A percentile compares a stretch with the other conserved stretches of the same genome.
These are phyloP conservation scores for Calophaca sinica DNA, from an alignment of 306 rosid genomes.

Conservation along the genomic window DNA sequence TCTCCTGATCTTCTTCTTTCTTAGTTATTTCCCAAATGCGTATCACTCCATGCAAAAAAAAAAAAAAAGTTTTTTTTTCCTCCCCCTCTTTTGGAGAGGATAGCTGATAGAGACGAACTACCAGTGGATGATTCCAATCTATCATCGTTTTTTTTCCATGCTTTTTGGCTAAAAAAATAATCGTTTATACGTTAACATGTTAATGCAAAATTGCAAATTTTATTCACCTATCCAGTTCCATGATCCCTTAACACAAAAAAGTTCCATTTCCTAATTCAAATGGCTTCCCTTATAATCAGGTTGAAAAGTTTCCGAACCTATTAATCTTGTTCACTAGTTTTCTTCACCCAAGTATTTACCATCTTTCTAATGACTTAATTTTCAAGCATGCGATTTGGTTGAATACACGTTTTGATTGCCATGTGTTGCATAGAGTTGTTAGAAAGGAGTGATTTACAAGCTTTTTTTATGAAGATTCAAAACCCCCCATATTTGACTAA, in stretches of 20 bases:
- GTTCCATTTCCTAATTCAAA: not conserved
- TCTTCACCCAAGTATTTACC: not conserved
- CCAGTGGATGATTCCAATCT: not conserved
- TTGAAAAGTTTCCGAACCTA: not conserved
- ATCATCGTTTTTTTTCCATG: not conserved
- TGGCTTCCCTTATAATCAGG: not conserved
- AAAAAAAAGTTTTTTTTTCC: not conserved
- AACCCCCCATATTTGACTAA: not conserved
- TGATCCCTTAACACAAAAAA: too few relatives aligned
- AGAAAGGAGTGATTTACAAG: not conserved
- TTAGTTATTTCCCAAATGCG: not conserved
- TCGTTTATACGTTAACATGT: not conserved
- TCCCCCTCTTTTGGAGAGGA: not conserved
- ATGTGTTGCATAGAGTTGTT: not conserved
- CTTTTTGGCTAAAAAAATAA: not conserved
- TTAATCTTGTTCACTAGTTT: not conserved
- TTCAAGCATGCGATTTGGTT: conserved; percentile 1
- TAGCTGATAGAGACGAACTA: not conserved
- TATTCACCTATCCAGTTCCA: not conserved
- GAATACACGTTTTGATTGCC: conserved; percentile 24
- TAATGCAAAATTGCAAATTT: not conserved
- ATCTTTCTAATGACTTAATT: not conserved
- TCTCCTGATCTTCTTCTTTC: not conserved
- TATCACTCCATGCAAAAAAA: conserved; percentile 8
- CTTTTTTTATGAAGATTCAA: too few relatives aligned